Evolutionary conservation across 805 yeast genomes (phyloP), one percentile per base, ranked within the genome.

Genomic region (Saccharomycopsis olivae): DNA sequence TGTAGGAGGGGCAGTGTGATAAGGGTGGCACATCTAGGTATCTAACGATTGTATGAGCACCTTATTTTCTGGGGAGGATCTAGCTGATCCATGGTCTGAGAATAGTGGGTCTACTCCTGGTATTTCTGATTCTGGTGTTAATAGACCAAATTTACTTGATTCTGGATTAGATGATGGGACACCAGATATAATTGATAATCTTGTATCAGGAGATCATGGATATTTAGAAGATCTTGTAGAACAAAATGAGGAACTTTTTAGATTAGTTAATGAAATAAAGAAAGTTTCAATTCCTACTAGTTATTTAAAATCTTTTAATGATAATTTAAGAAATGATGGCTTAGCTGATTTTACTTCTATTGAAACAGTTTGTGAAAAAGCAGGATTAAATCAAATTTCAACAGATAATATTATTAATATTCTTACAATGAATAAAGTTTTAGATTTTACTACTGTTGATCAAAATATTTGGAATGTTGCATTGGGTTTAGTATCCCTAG

Each of bases 401-500:
- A 37, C 33, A 14, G 49, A 41, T 6, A 46, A 40, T 27, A 38
- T 46, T 17, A 17, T 43, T 14, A 43, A 40, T 27, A 19, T 39
- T 5, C 27, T 46, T 3, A 46, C 49, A 4, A 21, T 25, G 29
- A 40, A 38, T 29, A 24, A 38, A 16, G 30, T 14, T 14, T 14
- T 41, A 2, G 40, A 46, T 11, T 40, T 44, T 17, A 39, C 39
- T 3, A 29, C 33, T 17, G 17, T 46, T 11, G 38, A 46, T 21
- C 18, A 19, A 8, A n/a, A 21, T 19, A 10, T 46, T 1, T 46
- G 42, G 35, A 55, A 52, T 39, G 62, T 62, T 42, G 49, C 58
- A 20, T 44, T 65, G 33, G 72, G 69, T 4, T 55, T 67, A 33
- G 49, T 64, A 28, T 61, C 66, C 1, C 56, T 66, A 44, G 72